These are phyloP conservation scores for Pseudocercospora fijiensis DNA, from an alignment of 2,329 filamentous ascomycete genomes.

Conservation along the genomic window DNA sequence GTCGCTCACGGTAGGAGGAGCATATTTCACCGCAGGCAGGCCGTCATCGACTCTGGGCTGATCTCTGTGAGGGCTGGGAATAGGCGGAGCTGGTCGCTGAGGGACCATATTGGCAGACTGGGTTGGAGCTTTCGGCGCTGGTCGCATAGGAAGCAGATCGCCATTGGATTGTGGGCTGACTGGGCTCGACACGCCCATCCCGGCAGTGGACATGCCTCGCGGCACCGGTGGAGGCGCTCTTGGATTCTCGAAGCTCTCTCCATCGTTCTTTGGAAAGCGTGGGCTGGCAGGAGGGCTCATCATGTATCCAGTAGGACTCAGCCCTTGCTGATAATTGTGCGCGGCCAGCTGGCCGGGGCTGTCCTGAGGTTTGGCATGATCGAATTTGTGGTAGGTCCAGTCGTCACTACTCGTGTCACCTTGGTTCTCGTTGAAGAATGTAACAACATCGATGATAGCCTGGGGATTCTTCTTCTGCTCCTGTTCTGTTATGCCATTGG, in stretches of 20 bases:
- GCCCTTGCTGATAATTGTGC: conserved; percentile 26
- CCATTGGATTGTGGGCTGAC: conserved; percentile 41
- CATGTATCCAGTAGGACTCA: conserved; percentile 48
- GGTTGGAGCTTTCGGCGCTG: conserved; percentile 77
- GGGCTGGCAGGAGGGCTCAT: conserved; percentile 80
- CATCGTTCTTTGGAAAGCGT: conserved; percentile 82
- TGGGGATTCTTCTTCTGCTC: conserved; percentile 95
- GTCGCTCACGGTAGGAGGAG: conserved; percentile 44
- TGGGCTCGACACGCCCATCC: conserved; percentile 47
- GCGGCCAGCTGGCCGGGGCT: conserved; percentile 42
- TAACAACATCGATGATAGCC: conserved; percentile 91
- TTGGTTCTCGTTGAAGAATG: conserved; percentile 93
- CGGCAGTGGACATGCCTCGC: conserved; percentile 41
- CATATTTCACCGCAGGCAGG: conserved; percentile 45
- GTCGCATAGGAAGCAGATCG: conserved; percentile 71
- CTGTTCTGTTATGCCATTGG: conserved; percentile 93
- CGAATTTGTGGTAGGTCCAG: conserved; percentile 93
- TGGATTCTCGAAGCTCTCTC: conserved; percentile 96
- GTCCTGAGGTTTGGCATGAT: conserved; percentile 68
- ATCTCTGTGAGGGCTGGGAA: conserved; percentile 49
- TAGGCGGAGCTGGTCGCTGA: conserved; percentile 38
- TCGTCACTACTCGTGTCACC: conserved; percentile 75
- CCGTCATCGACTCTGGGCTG: conserved; percentile 38
- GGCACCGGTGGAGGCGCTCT: conserved; percentile 89
- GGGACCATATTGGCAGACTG: conserved; percentile 49